Evolutionary conservation across 2,329 filamentous ascomycete species (phyloP).

Genomic region (Lachnellula arida): DNA sequence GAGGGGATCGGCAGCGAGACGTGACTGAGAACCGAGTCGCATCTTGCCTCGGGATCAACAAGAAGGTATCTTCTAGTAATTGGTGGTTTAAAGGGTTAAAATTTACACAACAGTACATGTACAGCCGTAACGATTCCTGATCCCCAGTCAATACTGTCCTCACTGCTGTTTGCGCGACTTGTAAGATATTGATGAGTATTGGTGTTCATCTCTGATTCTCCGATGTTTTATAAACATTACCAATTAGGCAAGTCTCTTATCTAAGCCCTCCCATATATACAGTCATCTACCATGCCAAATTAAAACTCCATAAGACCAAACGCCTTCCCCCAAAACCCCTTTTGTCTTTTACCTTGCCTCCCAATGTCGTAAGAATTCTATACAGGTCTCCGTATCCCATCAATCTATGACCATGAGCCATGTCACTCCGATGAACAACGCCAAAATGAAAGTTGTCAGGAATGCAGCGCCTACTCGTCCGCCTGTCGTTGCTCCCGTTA

Average conservation of each 20-base stretch:
- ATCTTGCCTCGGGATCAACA: no score
- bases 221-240: no score
- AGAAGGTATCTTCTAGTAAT: no score
- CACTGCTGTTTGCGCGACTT: no score
- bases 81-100: no score
- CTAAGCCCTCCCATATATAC: not conserved
- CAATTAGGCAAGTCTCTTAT: not conserved
- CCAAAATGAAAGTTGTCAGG: conserved; percentile 51
- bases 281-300: not conserved
- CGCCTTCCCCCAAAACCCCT: not conserved
- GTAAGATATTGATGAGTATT: no score
- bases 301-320: not conserved
- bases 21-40: no score
- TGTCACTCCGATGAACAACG: conserved; percentile 48
- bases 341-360: not conserved
- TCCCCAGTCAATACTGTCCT: no score
- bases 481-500: conserved; percentile 37
- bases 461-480: conserved; percentile 68
- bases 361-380: not conserved
- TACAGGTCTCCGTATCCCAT: not conserved
- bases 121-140: no score
- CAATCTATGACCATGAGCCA: conserved; percentile 45
- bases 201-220: no score
- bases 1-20: no score
- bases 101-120: no score